These are phyloP conservation scores for Plasmodium relictum DNA, from an alignment of 169 alveolate species.

Conservation along the genomic window DNA sequence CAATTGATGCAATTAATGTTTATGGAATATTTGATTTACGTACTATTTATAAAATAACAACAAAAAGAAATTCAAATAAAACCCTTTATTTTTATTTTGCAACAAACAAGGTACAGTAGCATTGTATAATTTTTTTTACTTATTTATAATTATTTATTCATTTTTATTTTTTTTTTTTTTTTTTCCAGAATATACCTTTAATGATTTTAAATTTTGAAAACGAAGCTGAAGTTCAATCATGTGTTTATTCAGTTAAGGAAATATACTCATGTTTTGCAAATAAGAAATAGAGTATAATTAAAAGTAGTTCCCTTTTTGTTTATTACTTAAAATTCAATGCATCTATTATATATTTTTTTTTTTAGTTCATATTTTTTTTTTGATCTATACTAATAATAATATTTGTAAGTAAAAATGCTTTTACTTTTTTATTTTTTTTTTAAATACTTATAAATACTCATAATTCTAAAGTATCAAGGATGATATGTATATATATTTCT, in stretches of 20 bases:
- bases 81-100: conserved; percentile 79
- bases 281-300: not conserved
- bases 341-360: too few relatives aligned
- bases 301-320: too few relatives aligned
- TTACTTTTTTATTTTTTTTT: too few relatives aligned
- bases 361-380: too few relatives aligned
- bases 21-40: conserved; percentile 79
- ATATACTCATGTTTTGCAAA: conserved; percentile 26
- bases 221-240: conserved; percentile 64
- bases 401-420: too few relatives aligned
- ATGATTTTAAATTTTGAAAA: conserved; percentile 64
- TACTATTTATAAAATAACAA: conserved; percentile 78
- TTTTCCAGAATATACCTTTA: conserved; percentile 45
- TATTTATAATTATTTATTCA: not conserved
- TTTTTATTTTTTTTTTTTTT: conserved; percentile 27
- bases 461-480: too few relatives aligned
- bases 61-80: conserved; percentile 65
- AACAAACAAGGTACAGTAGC: conserved; percentile 75
- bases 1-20: conserved; percentile 70
- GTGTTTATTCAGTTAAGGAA: conserved; percentile 51
- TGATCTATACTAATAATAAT: too few relatives aligned
- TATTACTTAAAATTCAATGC: too few relatives aligned
- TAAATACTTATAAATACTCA: too few relatives aligned
- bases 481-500: too few relatives aligned
- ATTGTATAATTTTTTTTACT: not conserved